Conservation (phyloP, 169 alveolate genomes). For the Besnoitia besnoiti region DNA sequence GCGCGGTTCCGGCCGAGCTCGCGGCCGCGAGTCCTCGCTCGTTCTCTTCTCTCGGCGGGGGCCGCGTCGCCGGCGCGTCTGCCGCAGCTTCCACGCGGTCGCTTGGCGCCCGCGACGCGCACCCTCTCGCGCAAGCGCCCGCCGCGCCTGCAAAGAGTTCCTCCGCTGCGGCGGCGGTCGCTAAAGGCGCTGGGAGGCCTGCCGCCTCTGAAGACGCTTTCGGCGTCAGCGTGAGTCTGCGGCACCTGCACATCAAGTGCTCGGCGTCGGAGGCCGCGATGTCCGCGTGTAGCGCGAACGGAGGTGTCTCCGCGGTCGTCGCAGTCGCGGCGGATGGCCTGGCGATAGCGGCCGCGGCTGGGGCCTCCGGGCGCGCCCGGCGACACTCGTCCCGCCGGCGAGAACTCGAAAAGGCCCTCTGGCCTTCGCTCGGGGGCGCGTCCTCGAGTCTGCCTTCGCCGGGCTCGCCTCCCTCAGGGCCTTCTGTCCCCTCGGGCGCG, state of each 20-base stretch:
- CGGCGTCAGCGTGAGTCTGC: not conserved
- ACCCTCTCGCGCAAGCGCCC: not conserved
- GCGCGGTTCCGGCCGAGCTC: too few relatives aligned
- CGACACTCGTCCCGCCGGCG: too few relatives aligned
- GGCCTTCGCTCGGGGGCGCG: too few relatives aligned
- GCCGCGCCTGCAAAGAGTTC: not conserved
- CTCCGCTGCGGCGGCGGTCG: not conserved
- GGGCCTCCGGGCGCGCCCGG: not conserved
- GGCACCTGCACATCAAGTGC: not conserved
- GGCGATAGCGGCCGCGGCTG: not conserved
- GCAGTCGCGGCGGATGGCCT: not conserved
- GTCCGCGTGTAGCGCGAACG: not conserved
- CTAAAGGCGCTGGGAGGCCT: not conserved
- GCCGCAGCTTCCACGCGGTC: not conserved
- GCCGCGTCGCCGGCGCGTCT: not conserved
- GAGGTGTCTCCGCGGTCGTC: not conserved
- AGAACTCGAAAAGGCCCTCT: too few relatives aligned
- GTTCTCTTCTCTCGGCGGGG: too few relatives aligned
- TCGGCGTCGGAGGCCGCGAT: not conserved
- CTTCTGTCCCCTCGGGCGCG: too few relatives aligned
- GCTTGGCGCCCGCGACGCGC: not conserved
- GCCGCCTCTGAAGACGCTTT: not conserved
- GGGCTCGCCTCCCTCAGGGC: too few relatives aligned
- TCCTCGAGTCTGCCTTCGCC: too few relatives aligned
- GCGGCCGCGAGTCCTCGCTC: too few relatives aligned